Conservation (phyloP, 2,329 filamentous ascomycete species). For the Claviceps purpurea region DNA sequence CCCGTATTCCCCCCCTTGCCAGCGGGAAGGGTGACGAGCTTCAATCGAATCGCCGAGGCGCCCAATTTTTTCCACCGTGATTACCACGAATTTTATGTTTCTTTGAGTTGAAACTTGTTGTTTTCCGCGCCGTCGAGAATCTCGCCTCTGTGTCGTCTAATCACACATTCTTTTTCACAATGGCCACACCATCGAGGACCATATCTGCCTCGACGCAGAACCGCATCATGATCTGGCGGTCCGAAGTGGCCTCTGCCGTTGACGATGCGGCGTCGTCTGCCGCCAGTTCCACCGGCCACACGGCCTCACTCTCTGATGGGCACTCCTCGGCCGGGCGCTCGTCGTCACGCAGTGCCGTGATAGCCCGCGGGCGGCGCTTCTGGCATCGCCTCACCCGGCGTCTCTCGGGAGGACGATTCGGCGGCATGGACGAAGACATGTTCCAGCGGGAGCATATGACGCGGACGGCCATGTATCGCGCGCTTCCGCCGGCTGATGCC, state of each 20-base stretch:
- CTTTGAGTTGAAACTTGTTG: not conserved
- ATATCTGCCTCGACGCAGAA: conserved; percentile 6
- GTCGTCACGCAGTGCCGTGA: not conserved
- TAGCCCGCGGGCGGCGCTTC: conserved; percentile 11
- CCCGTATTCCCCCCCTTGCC: not conserved
- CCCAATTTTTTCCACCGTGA: no score
- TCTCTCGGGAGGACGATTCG: conserved; percentile 8
- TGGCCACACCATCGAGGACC: not conserved
- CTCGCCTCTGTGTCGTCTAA: not conserved
- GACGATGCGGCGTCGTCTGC: conserved; percentile 15
- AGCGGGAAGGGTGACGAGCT: not conserved
- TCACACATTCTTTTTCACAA: not conserved
- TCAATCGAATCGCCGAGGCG: no score
- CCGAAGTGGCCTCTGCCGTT: conserved; percentile 30
- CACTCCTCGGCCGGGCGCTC: conserved; percentile 6
- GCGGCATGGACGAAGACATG: conserved; percentile 5
- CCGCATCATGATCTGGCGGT: conserved; percentile 36
- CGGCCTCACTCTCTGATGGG: conserved; percentile 5
- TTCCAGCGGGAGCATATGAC: conserved; percentile 6
- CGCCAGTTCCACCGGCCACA: conserved; percentile 12
- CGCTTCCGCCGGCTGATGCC: conserved; percentile 3
- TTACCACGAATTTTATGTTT: not conserved
- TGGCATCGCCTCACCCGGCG: conserved; percentile 12
- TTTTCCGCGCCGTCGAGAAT: no score
- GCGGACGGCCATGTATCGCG: conserved; percentile 25